phyloP scores from a whole-genome alignment of 1,284 basidiomycete species.

The Singerocomus inundabilis region DNA sequence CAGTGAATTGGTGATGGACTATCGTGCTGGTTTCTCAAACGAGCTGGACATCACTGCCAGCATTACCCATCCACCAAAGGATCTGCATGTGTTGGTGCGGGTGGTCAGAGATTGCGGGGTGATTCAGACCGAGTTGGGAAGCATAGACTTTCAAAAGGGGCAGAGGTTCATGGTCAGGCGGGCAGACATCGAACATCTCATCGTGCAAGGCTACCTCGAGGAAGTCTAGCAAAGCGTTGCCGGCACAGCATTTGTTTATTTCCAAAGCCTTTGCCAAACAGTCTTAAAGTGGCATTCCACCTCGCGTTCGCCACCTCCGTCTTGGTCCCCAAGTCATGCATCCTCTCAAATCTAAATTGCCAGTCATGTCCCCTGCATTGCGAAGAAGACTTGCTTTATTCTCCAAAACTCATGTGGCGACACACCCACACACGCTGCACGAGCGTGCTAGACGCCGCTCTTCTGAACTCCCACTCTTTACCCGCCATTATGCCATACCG shows the following conservation, averaged over 20 bases:
- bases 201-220: conserved; percentile 89
- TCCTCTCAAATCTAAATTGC: background rate
- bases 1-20: conserved; percentile 77
- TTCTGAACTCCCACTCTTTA: background rate
- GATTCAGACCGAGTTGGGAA: conserved; percentile 86
- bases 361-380: background rate
- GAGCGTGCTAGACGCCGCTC: conserved; percentile 5
- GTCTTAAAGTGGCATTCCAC: conserved; percentile 1
- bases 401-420: background rate
- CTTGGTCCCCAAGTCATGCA: conserved; percentile 15
- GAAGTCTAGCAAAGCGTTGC: conserved; percentile 42
- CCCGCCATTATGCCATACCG: conserved; percentile 1
- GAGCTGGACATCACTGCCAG: conserved; percentile 84
- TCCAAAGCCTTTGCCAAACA: conserved; percentile 34
- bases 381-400: background rate
- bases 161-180: conserved; percentile 84
- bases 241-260: conserved; percentile 29
- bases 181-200: conserved; percentile 87
- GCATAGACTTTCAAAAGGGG: conserved; percentile 85
- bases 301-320: background rate
- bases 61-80: conserved; percentile 76
- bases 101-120: conserved; percentile 85
- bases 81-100: conserved; percentile 75
- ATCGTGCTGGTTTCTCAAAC: conserved; percentile 81
- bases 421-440: background rate